Conservation (phyloP, 2,329 filamentous ascomycete species). For the Fusarium torreyae region DNA sequence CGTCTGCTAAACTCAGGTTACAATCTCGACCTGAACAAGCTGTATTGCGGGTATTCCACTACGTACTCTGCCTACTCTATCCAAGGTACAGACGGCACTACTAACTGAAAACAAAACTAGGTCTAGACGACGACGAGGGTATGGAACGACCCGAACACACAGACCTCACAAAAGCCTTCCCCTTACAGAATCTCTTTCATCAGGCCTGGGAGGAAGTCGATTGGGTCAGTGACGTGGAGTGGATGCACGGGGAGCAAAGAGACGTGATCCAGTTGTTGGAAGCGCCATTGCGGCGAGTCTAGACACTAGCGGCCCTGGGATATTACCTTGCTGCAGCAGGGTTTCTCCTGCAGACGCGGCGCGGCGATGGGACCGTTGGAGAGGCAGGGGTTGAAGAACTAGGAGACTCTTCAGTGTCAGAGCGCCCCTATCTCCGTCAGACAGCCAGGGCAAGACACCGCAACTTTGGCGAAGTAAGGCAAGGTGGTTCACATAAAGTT, state of each 20-base stretch:
- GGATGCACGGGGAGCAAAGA: slow-evolving; percentile 25
- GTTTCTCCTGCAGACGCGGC: slow-evolving; percentile 51
- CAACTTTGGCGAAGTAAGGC: slow-evolving; percentile 31
- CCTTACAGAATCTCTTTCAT: slow-evolving; percentile 40
- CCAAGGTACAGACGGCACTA: slow-evolving; percentile 22
- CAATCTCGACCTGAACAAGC: slow-evolving; percentile 29
- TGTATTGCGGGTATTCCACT: slow-evolving; percentile 31
- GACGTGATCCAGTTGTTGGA: slow-evolving; percentile 49
- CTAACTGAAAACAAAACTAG: slow-evolving; percentile 22
- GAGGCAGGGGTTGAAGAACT: slow-evolving; percentile 24
- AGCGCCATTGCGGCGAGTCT: slow-evolving; percentile 48
- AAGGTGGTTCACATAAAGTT: neutral
- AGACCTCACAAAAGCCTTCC: slow-evolving; percentile 29
- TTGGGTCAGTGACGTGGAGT: slow-evolving; percentile 41
- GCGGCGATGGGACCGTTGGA: slow-evolving; percentile 39
- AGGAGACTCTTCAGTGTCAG: slow-evolving; percentile 10
- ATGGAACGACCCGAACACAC: slow-evolving; percentile 40
- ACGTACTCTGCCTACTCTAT: slow-evolving; percentile 7
- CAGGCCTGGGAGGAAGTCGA: slow-evolving; percentile 10
- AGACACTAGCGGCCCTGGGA: slow-evolving; percentile 50
- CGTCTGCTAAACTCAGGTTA: slow-evolving; percentile 3
- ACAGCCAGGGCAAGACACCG: slow-evolving; percentile 31
- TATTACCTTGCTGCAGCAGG: slow-evolving; percentile 53
- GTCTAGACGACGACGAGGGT: slow-evolving; percentile 29
- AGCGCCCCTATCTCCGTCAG: neutral